A percentile compares a stretch with the other conserved stretches of the same genome.
Conservation (phyloP, 2,329 filamentous ascomycete genomes). For the Onygena corvina region DNA sequence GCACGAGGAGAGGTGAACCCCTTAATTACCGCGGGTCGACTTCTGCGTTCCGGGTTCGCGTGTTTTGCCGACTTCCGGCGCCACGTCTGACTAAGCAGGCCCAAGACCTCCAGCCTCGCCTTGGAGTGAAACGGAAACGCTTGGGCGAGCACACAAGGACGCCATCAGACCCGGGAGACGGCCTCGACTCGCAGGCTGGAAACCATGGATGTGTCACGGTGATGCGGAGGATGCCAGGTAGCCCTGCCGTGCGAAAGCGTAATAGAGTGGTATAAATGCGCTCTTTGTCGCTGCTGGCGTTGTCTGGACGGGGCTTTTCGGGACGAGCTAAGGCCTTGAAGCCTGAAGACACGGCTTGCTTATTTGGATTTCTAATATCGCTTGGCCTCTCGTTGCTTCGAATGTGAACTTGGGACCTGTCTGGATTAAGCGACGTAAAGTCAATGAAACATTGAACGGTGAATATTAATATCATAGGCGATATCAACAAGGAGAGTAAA, state of each 20-base stretch:
- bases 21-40: background rate
- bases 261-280: slow-evolving; percentile 1
- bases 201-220: background rate
- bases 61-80: background rate
- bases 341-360: too few relatives aligned
- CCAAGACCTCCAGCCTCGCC: background rate
- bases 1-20: background rate
- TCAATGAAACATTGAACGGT: slow-evolving; percentile 4
- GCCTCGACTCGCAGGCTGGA: background rate
- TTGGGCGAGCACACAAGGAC: too few relatives aligned
- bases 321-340: too few relatives aligned
- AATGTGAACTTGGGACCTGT: background rate
- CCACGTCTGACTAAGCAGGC: background rate
- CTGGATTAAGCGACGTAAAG: background rate
- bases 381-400: slow-evolving; percentile 4
- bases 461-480: background rate
- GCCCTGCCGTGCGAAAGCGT: background rate
- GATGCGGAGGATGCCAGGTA: background rate
- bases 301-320: too few relatives aligned
- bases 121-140: background rate
- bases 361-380: background rate
- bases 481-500: background rate
- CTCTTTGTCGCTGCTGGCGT: too few relatives aligned
- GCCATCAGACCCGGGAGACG: too few relatives aligned
- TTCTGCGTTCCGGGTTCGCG: background rate